Evolutionary conservation across 768 basidiomycete species (phyloP).

Genomic region (Psilocybe subaeruginosa): DNA sequence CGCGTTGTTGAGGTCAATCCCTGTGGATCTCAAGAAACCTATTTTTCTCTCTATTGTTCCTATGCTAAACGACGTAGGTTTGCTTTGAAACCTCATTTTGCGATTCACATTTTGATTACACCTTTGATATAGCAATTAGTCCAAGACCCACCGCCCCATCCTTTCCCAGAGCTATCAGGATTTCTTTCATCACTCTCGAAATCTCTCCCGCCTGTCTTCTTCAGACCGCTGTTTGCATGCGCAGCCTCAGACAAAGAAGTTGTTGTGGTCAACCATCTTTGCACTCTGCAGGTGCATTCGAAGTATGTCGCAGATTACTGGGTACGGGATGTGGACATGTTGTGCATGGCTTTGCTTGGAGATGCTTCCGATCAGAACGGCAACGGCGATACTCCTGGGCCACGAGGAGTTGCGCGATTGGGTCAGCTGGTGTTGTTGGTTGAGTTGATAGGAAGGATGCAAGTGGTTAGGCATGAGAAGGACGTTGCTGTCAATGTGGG

Average conservation of each 20-base stretch:
- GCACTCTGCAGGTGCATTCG: conserved; percentile 52
- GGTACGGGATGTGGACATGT: conserved; percentile 74
- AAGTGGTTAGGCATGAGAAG: conserved; percentile 43
- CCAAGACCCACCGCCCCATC: conserved; percentile 52
- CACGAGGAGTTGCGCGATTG: conserved; percentile 53
- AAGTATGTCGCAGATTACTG: conserved; percentile 65
- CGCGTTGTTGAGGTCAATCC: conserved; percentile 44
- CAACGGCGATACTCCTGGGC: conserved; percentile 13
- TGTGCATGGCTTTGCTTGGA: conserved; percentile 68
- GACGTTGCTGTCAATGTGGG: conserved; percentile 40
- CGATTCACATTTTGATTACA: neutral
- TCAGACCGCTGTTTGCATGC: conserved; percentile 71
- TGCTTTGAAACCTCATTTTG: conserved; percentile 18
- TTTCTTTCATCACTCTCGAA: conserved; percentile 56
- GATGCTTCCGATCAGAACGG: conserved; percentile 37
- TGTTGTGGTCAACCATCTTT: conserved; percentile 61
- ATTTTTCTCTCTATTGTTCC: conserved; percentile 46
- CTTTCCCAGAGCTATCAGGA: conserved; percentile 46
- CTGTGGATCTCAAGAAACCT: conserved; percentile 48
- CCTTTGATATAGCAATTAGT: conserved; percentile 47
- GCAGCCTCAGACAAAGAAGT: conserved; percentile 66
- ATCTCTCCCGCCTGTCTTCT: conserved; percentile 64
- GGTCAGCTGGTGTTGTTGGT: conserved; percentile 67
- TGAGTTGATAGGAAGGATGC: conserved; percentile 61
- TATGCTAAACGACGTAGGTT: conserved; percentile 51